Evolutionary conservation across 164 flowering plant genomes (phyloP).

Genomic region (Aristolochia californica): DNA sequence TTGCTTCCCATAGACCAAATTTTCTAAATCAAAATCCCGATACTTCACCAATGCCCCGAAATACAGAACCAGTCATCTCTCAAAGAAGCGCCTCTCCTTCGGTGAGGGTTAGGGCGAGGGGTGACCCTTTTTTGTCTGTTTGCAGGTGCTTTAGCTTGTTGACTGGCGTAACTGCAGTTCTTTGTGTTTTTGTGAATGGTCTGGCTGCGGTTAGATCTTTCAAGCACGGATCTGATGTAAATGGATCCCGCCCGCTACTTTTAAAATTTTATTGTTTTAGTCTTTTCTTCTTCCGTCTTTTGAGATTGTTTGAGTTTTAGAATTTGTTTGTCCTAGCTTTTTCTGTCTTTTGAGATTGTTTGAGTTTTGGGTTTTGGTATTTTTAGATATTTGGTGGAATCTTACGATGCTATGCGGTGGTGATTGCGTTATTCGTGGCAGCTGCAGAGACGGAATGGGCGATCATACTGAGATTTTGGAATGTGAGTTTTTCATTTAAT

Average conservation of each 20-base stretch:
- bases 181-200: slow-evolving; percentile 66
- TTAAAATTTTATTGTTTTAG: background rate
- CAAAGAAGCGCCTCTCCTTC: background rate
- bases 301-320: background rate
- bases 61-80: too few species aligned
- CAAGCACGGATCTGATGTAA: slow-evolving; percentile 57
- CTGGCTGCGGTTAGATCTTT: slow-evolving; percentile 72
- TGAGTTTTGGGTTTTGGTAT: background rate
- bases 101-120: slow-evolving; percentile 18
- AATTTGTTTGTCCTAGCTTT: background rate
- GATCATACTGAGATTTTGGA: slow-evolving; percentile 60
- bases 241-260: background rate
- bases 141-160: slow-evolving; percentile 75
- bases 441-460: slow-evolving; percentile 93
- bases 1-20: too few species aligned
- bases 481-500: slow-evolving; percentile 30
- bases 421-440: slow-evolving; percentile 55
- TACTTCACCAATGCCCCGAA: too few species aligned
- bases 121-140: slow-evolving; percentile 51
- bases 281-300: background rate
- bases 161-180: slow-evolving; percentile 43
- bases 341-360: background rate
- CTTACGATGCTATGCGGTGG: slow-evolving; percentile 86
- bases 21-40: too few species aligned
- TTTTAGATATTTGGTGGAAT: slow-evolving; percentile 79